Evolutionary conservation across 2,329 filamentous ascomycete species (phyloP).

Genomic region (Fusarium sp.): DNA sequence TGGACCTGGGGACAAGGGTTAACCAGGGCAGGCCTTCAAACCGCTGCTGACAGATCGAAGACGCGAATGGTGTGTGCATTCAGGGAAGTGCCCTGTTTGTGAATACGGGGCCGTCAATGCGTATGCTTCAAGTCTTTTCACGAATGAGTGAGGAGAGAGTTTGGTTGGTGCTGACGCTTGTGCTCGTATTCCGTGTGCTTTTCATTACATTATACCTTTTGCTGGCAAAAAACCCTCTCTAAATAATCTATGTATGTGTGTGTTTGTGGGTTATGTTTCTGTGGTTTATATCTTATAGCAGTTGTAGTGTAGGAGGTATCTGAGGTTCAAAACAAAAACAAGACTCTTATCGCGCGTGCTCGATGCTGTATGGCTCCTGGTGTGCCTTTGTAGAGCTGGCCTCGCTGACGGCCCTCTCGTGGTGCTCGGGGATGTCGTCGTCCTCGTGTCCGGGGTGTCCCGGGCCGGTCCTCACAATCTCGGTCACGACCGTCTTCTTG

Average conservation of each 20-base stretch:
- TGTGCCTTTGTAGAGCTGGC: slow-evolving; percentile 40
- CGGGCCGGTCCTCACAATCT: slow-evolving; percentile 29
- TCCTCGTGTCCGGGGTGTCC: slow-evolving; percentile 12
- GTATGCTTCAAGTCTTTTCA: slow-evolving; percentile 17
- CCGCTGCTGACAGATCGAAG: slow-evolving; percentile 25
- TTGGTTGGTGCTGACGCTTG: background rate
- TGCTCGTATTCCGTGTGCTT: slow-evolving; percentile 10
- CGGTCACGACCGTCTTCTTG: slow-evolving; percentile 39
- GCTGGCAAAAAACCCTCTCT: slow-evolving; percentile 10
- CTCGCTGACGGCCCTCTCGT: slow-evolving; percentile 43
- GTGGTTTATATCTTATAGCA: background rate
- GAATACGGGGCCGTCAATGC: slow-evolving; percentile 12
- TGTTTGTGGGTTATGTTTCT: background rate
- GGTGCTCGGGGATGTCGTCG: slow-evolving; percentile 39
- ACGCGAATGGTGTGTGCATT: background rate
- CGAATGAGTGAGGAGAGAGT: slow-evolving; percentile 1
- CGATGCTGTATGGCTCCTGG: slow-evolving; percentile 35
- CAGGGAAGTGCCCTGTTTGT: slow-evolving; percentile 15
- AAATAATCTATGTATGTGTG: slow-evolving; percentile 1
- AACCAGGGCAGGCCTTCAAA: slow-evolving; percentile 1
- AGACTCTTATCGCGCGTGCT: slow-evolving; percentile 27
- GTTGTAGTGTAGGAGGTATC: background rate
- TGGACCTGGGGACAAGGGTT: slow-evolving; percentile 1
- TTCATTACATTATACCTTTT: slow-evolving; percentile 34
- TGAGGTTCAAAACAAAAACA: background rate